phyloP scores from a whole-genome alignment of 2,329 filamentous ascomycete species.

The Penicillium sp. region DNA sequence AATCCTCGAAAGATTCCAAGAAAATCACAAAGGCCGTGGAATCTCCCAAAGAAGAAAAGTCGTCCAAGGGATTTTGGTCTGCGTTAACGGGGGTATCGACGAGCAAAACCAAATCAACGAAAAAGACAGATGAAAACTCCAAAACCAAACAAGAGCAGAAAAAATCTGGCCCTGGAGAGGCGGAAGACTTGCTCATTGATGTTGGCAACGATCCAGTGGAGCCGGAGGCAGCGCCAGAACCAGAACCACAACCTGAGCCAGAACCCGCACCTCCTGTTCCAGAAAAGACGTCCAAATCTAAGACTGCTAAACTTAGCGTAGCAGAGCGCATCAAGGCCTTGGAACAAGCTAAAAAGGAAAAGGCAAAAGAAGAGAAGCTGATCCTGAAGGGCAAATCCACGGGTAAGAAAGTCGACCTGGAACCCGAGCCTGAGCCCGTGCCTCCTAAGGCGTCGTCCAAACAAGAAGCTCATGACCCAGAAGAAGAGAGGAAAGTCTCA shows the following conservation, averaged over 20 bases:
- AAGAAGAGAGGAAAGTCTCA: constrained; percentile 35
- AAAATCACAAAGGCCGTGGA: constrained; percentile 25
- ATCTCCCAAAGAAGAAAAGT: constrained; percentile 36
- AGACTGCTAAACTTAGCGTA: constrained; percentile 45
- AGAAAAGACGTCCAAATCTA: constrained; percentile 44
- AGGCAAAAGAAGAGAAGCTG: constrained; percentile 38
- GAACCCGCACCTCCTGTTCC: constrained; percentile 40
- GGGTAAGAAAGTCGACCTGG: constrained; percentile 19
- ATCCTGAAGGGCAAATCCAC: constrained; percentile 35
- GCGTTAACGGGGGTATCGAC: constrained; percentile 39
- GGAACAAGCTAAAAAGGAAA: constrained; percentile 41
- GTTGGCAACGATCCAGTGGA: constrained; percentile 31
- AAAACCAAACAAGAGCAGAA: constrained; percentile 34
- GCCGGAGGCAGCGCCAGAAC: constrained; percentile 30
- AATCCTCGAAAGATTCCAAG: constrained; percentile 36
- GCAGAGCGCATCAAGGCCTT: constrained; percentile 53
- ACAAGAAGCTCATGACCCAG: constrained; percentile 20
- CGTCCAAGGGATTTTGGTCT: constrained; percentile 46
- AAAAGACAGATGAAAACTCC: constrained; percentile 30
- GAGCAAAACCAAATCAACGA: constrained; percentile 44
- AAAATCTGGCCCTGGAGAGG: constrained; percentile 16
- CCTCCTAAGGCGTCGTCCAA: constrained; percentile 20
- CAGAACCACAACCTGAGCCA: constrained; percentile 32
- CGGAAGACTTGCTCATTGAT: constrained; percentile 36
- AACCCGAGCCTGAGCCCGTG: constrained; percentile 25